These are phyloP conservation scores for Fusarium decemcellulare DNA, from an alignment of 2,329 filamentous ascomycete species.

Conservation along the genomic window DNA sequence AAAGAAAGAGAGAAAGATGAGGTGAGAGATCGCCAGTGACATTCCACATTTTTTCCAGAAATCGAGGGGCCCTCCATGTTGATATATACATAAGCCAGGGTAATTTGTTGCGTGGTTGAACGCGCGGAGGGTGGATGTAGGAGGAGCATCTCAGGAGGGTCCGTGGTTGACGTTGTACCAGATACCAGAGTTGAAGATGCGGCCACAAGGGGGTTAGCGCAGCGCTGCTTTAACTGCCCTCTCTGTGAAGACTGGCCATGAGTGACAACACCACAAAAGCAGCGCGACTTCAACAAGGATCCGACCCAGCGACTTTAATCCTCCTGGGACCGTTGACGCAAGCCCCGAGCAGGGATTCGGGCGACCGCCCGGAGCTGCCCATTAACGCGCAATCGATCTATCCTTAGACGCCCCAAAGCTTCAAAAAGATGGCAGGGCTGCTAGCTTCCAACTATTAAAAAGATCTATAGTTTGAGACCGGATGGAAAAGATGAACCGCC, in stretches of 20 bases:
- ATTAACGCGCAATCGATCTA: slow-evolving; percentile 1
- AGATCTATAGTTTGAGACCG: too few relatives aligned
- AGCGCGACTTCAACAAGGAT: not conserved
- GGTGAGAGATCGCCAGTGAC: not conserved
- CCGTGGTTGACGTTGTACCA: not conserved
- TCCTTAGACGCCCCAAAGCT: not conserved
- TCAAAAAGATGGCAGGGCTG: too few relatives aligned
- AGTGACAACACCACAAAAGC: not conserved
- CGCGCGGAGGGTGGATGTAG: slow-evolving; percentile 22
- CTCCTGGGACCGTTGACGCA: slow-evolving; percentile 27
- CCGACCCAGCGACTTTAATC: not conserved
- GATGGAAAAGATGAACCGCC: too few relatives aligned
- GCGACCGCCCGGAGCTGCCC: slow-evolving; percentile 25
- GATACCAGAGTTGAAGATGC: not conserved
- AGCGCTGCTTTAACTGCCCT: not conserved
- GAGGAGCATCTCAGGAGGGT: slow-evolving; percentile 7
- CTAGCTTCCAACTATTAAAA: too few relatives aligned
- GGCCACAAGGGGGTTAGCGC: not conserved
- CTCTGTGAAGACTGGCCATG: too few relatives aligned
- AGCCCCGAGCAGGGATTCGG: slow-evolving; percentile 30
- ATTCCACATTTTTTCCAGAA: not conserved
- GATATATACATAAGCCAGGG: slow-evolving; percentile 3
- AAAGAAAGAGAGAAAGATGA: not conserved
- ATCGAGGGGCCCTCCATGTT: slow-evolving; percentile 8
- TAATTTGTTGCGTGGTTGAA: not conserved